phyloP scores from a whole-genome alignment of 176 grass and related monocot genomes.

The Carex scoparia region DNA sequence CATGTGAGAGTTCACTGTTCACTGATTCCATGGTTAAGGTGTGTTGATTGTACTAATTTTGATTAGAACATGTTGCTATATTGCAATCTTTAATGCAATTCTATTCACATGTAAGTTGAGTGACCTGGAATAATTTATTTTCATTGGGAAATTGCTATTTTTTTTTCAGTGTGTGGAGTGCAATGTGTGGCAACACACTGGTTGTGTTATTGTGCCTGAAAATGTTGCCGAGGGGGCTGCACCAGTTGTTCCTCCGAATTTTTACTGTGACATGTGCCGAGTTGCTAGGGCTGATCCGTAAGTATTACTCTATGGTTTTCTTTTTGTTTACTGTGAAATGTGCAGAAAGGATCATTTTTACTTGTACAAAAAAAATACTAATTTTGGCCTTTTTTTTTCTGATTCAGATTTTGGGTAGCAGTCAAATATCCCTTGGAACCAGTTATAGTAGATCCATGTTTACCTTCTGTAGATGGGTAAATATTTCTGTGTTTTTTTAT shows the following conservation, averaged over 20 bases:
- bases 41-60: constrained; percentile 19
- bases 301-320: constrained; percentile 26
- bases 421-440: constrained; percentile 45
- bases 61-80: neutral
- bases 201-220: constrained; percentile 70
- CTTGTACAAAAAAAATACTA: neutral
- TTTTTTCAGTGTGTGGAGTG: constrained; percentile 62
- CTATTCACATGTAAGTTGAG: constrained; percentile 3
- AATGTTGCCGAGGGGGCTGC: constrained; percentile 39
- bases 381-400: neutral
- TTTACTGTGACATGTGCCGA: constrained; percentile 86
- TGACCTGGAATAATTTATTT: constrained; percentile 3
- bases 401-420: constrained; percentile 69
- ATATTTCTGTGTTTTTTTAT: constrained; percentile 25
- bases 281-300: constrained; percentile 84
- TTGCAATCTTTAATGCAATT: constrained; percentile 15
- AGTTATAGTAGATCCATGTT: constrained; percentile 42
- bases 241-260: constrained; percentile 46
- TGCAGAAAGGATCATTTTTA: too few species aligned
- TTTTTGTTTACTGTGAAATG: too few species aligned
- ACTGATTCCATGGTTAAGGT: constrained; percentile 69
- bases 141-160: constrained; percentile 9
- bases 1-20: constrained; percentile 44
- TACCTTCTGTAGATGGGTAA: constrained; percentile 52
- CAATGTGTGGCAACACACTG: constrained; percentile 61